Base-by-base conservation (phyloP, 306 rosid genomes). In the Neltuma alba region DNA sequence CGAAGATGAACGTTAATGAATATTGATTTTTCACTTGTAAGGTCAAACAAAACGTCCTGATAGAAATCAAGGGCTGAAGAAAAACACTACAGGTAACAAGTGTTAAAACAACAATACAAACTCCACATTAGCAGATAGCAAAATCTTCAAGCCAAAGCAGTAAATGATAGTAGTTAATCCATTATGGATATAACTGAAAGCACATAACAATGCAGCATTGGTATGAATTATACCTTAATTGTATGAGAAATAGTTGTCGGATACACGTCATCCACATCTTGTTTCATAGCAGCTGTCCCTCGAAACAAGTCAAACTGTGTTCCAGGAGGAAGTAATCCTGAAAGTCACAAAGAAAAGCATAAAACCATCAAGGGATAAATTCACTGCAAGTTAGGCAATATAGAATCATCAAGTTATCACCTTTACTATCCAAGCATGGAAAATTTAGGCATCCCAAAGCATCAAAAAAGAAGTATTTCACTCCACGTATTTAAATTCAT, bases 201-300 rank as follows among this genome's bases (percentile, higher is more conserved):
- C 55, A 78, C 74, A 55, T 23, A 78, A 67, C 12, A 28, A 75
- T 75, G 66, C 58, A 52, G 20, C 21, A 54, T 47, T 57, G 74
- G 30, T 47, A 79, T 15, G 55, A 25, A 80, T n/a, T 82, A 74
- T 84, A 86, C 99, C 97, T 93, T 96, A 75, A 96, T 93, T 76
- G 99, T 96, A 88, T 96, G 99, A 64, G 96, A 84, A 78, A 96
- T 91, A 69, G 83, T 82, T 50, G 99, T 90, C 65, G 99, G 99
- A 85, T 89, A 96, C 86, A 87, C 85, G 88, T 96, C 99, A 82
- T 96, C 99, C 57, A 93, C 99, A 76, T 96, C 99, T 82, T 96
- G 98, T 86, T 96, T 93, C 99, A 96, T 96, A 79, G 99, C 99
- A 79, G 99, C 93, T 9, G 99, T 96, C 81, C 99, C 99, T 57